Evolutionary conservation across 2,329 filamentous ascomycete genomes (phyloP), one percentile per base, ranked within the genome.

Genomic region (Coleophoma eucalyptorum): DNA sequence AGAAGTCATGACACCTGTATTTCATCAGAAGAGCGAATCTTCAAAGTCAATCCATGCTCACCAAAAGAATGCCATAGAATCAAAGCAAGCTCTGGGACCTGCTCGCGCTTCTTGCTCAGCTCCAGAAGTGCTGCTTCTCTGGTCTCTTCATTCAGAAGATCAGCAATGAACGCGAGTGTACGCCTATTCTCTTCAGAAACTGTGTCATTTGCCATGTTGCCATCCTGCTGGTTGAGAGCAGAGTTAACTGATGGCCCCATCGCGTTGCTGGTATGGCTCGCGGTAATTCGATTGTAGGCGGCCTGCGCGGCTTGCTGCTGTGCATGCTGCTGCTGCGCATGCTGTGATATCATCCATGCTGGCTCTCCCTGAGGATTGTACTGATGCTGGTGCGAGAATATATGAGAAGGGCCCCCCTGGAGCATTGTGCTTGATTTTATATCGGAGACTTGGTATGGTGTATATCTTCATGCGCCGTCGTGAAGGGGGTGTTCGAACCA

Each of bases 51-150:
- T 8, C 26, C 26, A 18, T 46, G 71, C 83, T 58, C 81, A 96
- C 93, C 94, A 65, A 97, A 97, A 3, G 93, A 97, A 71, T 99
- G 94, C 94, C 94, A 99, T 55, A 99, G 77, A 55, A 99, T 96
- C 62, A 99, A 76, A 43, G 94, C 94, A 53, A 99, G 77, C 74
- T 99, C 94, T 0, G 94, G 93, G 15, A 99, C 94, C 71, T 97
- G 94, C 72, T 99, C 94, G 51, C 94, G 80, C 80, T 99, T 99
- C 78, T 99, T 99, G 74, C 93, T 97, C 47, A 99, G 79, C 71
- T 99, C 94, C 65, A 99, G 79, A 49, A 99, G 78, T 46, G 94
- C 94, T 4, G 90, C 86, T 74, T 97, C 94, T 56, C 94, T 83
- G 26, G 91, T 92, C 62, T 80, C 84, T 58, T 92, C 89, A 68